Evolutionary conservation across 257 asterid species (phyloP).

Genomic region (Salvia hispanica): DNA sequence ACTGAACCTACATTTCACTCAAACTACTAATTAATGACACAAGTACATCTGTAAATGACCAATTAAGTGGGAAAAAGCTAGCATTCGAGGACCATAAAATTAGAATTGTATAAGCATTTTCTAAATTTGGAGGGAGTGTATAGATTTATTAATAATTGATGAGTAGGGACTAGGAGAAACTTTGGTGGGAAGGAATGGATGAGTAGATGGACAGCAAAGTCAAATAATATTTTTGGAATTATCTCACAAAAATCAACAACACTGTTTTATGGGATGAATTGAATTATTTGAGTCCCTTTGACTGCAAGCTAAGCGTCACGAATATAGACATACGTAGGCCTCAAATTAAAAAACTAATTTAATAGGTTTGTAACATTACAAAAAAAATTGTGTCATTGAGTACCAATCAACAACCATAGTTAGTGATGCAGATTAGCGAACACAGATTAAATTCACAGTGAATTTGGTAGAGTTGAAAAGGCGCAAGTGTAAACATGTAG

Average conservation of each 20-base stretch:
- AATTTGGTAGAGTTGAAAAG: no score
- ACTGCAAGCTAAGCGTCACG: constrained; percentile 24
- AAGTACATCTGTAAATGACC: no score
- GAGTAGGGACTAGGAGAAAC: neutral
- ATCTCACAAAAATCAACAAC: constrained; percentile 17
- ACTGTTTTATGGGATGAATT: constrained; percentile 19
- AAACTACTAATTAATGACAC: no score
- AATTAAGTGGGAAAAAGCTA: no score
- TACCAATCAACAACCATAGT: no score
- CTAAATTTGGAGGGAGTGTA: neutral
- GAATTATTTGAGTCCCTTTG: constrained; percentile 29
- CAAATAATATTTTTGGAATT: constrained; percentile 28
- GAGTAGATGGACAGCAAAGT: constrained; percentile 34
- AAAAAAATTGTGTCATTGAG: no score
- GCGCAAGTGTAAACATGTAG: no score
- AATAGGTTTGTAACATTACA: no score
- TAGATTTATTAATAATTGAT: neutral
- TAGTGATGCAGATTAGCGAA: no score
- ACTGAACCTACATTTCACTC: no score
- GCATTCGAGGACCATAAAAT: no score
- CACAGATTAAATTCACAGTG: no score
- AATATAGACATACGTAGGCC: neutral
- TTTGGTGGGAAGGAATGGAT: constrained; percentile 27
- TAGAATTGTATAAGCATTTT: neutral
- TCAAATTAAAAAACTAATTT: neutral